Evolutionary conservation across 495 filamentous ascomycete species (phyloP).

Genomic region (Lepraria neglecta): DNA sequence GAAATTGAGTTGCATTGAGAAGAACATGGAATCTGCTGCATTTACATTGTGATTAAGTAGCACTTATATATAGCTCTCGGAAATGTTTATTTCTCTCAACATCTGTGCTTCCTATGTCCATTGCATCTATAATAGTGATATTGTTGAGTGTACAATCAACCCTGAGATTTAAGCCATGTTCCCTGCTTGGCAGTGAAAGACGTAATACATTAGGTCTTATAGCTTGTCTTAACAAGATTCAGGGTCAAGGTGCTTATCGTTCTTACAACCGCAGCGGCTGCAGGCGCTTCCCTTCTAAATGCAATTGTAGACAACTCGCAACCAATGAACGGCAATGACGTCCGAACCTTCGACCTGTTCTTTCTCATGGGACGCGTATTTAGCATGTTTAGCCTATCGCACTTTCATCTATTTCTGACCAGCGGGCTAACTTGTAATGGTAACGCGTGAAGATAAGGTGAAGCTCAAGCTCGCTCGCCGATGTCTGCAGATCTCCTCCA

Average conservation of each 20-base stretch:
- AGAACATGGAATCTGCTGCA: neutral
- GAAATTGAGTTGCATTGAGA: neutral
- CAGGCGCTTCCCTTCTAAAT: neutral
- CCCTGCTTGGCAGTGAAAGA: no score
- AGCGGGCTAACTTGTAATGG: neutral
- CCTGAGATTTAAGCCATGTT: no score
- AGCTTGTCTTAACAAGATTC: no score
- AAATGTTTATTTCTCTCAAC: neutral
- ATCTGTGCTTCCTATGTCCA: neutral
- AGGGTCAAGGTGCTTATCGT: no score
- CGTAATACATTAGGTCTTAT: no score
- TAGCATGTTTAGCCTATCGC: conserved; percentile 9
- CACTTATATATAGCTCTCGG: neutral
- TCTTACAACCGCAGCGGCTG: no score
- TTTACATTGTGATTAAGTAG: neutral
- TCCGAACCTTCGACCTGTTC: neutral
- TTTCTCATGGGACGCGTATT: neutral
- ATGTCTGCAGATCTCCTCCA: neutral
- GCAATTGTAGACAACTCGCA: neutral
- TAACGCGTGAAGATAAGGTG: conserved; percentile 2
- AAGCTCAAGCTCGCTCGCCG: neutral
- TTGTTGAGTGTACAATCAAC: no score
- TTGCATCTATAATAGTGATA: no score
- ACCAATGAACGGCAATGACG: neutral
- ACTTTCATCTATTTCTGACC: neutral